Conservation (phyloP, 2,329 filamentous ascomycete species). For the Fusarium sp. region DNA sequence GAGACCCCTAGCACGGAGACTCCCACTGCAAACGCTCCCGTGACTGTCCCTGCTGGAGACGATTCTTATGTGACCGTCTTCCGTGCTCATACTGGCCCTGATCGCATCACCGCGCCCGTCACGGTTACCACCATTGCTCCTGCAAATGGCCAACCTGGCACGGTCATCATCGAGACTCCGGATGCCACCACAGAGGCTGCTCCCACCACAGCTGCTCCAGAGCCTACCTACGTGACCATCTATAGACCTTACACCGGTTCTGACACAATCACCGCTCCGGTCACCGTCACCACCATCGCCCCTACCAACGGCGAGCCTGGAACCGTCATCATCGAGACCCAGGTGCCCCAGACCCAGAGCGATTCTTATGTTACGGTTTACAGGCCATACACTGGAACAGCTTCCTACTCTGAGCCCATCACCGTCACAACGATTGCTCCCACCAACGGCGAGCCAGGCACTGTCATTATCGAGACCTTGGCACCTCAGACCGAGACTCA, state of each 20-base stretch:
- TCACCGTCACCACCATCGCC: conserved; percentile 6
- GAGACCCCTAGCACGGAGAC: not conserved
- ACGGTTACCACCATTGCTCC: not conserved
- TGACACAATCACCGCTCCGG: not conserved
- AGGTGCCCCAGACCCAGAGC: not conserved
- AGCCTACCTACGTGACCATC: not conserved
- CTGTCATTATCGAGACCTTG: conserved; percentile 25
- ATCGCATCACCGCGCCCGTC: not conserved
- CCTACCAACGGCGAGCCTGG: conserved; percentile 3
- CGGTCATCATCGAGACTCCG: conserved; percentile 5
- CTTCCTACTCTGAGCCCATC: conserved; percentile 14
- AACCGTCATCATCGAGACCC: conserved; percentile 21
- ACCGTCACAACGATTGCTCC: conserved; percentile 21
- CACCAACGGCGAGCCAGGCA: conserved; percentile 17
- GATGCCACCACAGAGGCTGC: not conserved
- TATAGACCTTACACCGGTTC: conserved; percentile 5
- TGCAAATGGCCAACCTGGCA: not conserved
- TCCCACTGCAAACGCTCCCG: not conserved
- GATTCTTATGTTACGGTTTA: conserved; percentile 24
- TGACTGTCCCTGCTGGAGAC: not conserved
- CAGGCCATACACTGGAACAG: conserved; percentile 26
- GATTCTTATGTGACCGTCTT: conserved; percentile 25
- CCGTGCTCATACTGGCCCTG: conserved; percentile 10
- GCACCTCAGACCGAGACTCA: not conserved
- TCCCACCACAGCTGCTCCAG: not conserved